These are phyloP conservation scores for Aspergillus ochraceus DNA, from an alignment of 2,329 filamentous ascomycete genomes.

Conservation along the genomic window DNA sequence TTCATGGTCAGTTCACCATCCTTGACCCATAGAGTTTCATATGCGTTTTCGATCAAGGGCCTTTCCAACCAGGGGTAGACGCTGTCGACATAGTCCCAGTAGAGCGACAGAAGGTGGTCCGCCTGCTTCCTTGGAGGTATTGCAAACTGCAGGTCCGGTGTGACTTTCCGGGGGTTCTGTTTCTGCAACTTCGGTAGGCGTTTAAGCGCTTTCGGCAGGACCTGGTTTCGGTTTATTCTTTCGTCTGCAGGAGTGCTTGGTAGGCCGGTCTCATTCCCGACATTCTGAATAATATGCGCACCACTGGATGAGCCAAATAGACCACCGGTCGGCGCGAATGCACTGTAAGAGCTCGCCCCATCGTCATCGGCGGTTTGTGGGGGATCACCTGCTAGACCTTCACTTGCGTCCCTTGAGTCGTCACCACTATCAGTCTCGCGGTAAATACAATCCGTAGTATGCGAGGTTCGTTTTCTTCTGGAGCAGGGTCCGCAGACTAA, in stretches of 20 bases:
- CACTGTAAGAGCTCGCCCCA: neutral
- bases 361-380: neutral
- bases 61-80: neutral
- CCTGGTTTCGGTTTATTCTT: neutral
- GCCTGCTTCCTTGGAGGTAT: neutral
- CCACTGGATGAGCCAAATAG: neutral
- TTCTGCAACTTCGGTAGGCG: neutral
- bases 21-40: neutral
- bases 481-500: slow-evolving; percentile 14
- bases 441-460: neutral
- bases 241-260: neutral
- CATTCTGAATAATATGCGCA: neutral
- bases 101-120: neutral
- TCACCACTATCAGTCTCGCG: neutral
- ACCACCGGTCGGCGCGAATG: neutral
- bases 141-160: neutral
- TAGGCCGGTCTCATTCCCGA: neutral
- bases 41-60: neutral
- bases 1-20: slow-evolving; percentile 9
- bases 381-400: too few relatives aligned
- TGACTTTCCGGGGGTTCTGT: neutral
- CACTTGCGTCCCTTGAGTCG: neutral
- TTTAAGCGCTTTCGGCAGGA: neutral
- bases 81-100: neutral
- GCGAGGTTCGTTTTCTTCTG: slow-evolving; percentile 4